Evolutionary conservation across 2,329 filamentous ascomycete species (phyloP), one percentile per base, ranked within the genome.

Genomic region (Capronia epimyces): DNA sequence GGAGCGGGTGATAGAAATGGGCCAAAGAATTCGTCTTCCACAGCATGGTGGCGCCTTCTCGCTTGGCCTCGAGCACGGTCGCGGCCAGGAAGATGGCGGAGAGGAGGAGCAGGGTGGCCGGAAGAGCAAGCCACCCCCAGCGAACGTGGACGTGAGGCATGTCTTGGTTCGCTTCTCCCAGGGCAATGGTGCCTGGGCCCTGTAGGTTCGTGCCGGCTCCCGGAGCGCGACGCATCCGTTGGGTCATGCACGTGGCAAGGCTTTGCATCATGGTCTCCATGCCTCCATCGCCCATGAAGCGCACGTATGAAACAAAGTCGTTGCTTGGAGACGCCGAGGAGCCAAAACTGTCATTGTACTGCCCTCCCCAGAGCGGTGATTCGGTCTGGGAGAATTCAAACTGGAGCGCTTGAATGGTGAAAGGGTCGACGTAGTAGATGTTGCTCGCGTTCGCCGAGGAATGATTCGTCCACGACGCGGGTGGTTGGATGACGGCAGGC

Each of bases 41-140:
- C 29, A 50, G 29, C 31, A 44, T 36, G 9, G 47, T 50, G 10
- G 25, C 25, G n/a, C 32, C 20, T 18, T 44, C 16, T 5, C 40
- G 25, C 8, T 13, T 25, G 8, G 43, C 18, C 31, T 21, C 34
- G 20, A 32, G 13, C 25, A 47, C 40, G 10, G 49, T 51, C 8
- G 20, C 32, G 9, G 41, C 22, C 13, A 51, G 24, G 2, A 51
- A 20, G 15, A 46, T n/a, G 5, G 40, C n/a, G 2, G 44, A 15
- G 22, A 52, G 44, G 4, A 31, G 7, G 10, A 52, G 15, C 25
- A 52, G 25, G 7, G 44, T 25, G 22, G 36, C 34, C 9, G 49
- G 49, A 13, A 52, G 37, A 12, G 37, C 37, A 10, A 47, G 42
- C 49, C 49, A 52, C 13, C 43, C 43, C 49, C 49, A 52, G 3